Evolutionary conservation across 768 basidiomycete species (phyloP), one percentile per base, ranked within the genome.

Genomic region (Leccinum subgranulosum): DNA sequence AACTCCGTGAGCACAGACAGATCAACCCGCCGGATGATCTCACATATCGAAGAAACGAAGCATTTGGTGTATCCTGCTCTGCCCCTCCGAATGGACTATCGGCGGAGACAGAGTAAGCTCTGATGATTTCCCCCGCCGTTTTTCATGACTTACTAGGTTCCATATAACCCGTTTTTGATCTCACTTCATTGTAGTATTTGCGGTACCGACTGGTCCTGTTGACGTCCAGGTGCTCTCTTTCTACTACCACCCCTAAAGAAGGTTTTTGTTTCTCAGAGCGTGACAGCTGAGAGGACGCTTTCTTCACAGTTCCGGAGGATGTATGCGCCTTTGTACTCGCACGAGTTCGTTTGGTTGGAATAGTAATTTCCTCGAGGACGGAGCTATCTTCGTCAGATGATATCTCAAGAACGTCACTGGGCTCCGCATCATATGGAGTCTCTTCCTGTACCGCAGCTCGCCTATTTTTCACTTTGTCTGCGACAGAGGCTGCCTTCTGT

Each of bases 11-110:
- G 48, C 21, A 55, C 46, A 19, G 27, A 21, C 6, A 17, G 14
- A 14, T 21, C 3, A 25, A 27, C 33, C 49, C 6, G n/a, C 19
- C 43, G 6, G 27, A 25, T 41, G 43, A 21, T 69, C 81, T 58
- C 65, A 88, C 86, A 89, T 73, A 67, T 93, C 92, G 63, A 92
- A 92, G n/a, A 85, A 80, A 12, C 87, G 83, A 25, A 93, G 81
- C 50, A 92, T 88, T 47, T 88, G 80, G 58, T 90, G 80, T 5
- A 92, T 77, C 60, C 76, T 83, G 45, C 79, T 84, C 64, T 88
- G 79, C 3, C 76, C 77, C 60, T 86, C 75, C 0, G 73, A 77
- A 69, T 93, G 90, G 33, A 92, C 91, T 93, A 47, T 43, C 50
- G 31, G 54, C 54, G 17, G 6, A 36, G 43, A 41, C 12, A 7